phyloP scores from a whole-genome alignment of 306 rosid genomes.

The Rubus parviflorus region DNA sequence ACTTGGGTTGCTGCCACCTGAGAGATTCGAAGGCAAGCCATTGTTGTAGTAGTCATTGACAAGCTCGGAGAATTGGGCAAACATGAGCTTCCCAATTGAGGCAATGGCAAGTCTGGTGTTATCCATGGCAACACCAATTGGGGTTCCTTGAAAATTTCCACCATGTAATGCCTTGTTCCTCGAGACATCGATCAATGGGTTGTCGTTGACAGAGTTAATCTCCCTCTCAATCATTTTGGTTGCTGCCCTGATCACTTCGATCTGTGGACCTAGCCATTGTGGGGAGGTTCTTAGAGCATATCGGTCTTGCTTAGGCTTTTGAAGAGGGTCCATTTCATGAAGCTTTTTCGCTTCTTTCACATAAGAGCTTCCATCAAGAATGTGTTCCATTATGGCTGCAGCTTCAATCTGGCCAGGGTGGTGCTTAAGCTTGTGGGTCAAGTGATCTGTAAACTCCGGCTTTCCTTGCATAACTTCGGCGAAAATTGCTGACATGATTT shows the following conservation, averaged over 20 bases:
- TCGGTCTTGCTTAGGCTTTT: conserved; percentile 88
- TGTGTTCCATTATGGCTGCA: conserved; percentile 95
- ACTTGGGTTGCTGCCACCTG: conserved; percentile 71
- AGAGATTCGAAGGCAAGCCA: conserved; percentile 82
- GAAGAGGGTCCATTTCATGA: conserved; percentile 81
- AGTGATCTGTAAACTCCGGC: conserved; percentile 81
- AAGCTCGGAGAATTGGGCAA: conserved; percentile 95
- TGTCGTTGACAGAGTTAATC: conserved; percentile 90
- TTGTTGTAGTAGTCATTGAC: conserved; percentile 87
- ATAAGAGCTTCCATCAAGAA: conserved; percentile 75
- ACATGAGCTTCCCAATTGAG: conserved; percentile 77
- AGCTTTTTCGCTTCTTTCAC: conserved; percentile 64
- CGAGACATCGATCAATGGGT: conserved; percentile 86
- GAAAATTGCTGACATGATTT: conserved; percentile 66
- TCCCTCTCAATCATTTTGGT: conserved; percentile 92
- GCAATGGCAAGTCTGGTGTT: conserved; percentile 82
- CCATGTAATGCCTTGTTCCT: conserved; percentile 90
- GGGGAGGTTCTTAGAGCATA: conserved; percentile 92
- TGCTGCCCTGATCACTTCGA: conserved; percentile 76
- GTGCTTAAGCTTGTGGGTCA: conserved; percentile 84
- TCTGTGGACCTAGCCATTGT: conserved; percentile 91
- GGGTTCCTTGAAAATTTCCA: conserved; percentile 93
- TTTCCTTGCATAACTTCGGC: conserved; percentile 94
- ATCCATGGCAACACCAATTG: conserved; percentile 96
- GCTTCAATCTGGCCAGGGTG: conserved; percentile 99